These are phyloP conservation scores for Fusarium poae DNA, from an alignment of 2,329 filamentous ascomycete species.

Conservation along the genomic window DNA sequence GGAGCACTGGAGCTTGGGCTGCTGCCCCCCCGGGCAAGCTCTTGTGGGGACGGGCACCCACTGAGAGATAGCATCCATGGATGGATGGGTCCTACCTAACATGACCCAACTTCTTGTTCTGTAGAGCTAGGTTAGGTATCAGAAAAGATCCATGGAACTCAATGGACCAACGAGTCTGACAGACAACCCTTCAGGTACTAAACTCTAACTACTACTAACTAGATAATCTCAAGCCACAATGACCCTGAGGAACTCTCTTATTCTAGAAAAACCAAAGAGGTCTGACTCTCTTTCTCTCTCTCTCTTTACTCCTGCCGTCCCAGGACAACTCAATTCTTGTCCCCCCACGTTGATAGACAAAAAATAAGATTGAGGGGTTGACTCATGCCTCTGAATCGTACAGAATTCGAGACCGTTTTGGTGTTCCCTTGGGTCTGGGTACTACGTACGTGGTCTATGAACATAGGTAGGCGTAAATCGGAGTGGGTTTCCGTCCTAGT, in stretches of 20 bases:
- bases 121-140: conserved; percentile 25
- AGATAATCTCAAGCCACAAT: conserved; percentile 38
- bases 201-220: conserved; percentile 22
- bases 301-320: conserved; percentile 9
- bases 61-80: neutral
- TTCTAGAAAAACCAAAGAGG: conserved; percentile 41
- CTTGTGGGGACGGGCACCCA: conserved; percentile 33
- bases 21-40: conserved; percentile 22
- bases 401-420: conserved; percentile 15
- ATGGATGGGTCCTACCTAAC: conserved; percentile 2
- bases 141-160: neutral
- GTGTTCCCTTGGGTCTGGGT: conserved; percentile 4
- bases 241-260: conserved; percentile 26
- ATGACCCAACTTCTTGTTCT: conserved; percentile 16
- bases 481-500: conserved; percentile 27
- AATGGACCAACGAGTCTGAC: neutral
- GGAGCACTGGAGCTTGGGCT: conserved; percentile 1
- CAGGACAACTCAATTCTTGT: neutral
- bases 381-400: conserved; percentile 4
- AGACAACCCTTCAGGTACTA: conserved; percentile 33
- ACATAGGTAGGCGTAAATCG: conserved; percentile 13
- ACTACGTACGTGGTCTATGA: neutral
- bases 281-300: neutral
- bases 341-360: conserved; percentile 3
- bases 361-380: conserved; percentile 18